These are phyloP conservation scores for Orbilia brochopaga DNA, from an alignment of 2,329 filamentous ascomycete genomes.

Conservation along the genomic window DNA sequence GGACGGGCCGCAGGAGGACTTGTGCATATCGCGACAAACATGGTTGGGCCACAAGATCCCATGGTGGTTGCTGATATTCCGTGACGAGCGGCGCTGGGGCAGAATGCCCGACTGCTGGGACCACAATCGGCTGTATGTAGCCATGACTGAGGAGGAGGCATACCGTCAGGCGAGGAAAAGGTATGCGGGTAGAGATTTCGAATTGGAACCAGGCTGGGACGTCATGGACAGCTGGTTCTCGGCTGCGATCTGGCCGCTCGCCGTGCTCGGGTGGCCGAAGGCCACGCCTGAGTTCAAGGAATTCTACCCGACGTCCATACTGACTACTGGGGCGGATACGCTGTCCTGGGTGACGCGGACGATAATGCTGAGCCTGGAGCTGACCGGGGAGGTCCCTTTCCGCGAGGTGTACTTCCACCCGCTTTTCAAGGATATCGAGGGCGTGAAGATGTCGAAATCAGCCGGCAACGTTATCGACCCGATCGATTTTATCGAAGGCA, in stretches of 20 bases:
- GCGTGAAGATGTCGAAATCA: conserved; percentile 55
- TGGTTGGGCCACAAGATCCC: conserved; percentile 55
- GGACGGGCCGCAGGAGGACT: conserved; percentile 53
- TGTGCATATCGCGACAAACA: conserved; percentile 54
- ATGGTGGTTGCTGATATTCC: conserved; percentile 50
- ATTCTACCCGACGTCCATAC: conserved; percentile 52
- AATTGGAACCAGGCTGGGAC: conserved; percentile 52
- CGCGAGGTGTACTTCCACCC: conserved; percentile 53
- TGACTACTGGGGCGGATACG: conserved; percentile 54
- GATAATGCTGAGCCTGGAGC: conserved; percentile 53
- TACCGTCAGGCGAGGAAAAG: not conserved
- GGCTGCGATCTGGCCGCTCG: conserved; percentile 53
- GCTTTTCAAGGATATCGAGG: conserved; percentile 51
- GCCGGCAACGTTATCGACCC: conserved; percentile 54
- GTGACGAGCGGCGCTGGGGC: conserved; percentile 12
- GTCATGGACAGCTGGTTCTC: conserved; percentile 55
- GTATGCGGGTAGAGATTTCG: conserved; percentile 6
- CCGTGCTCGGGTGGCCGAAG: conserved; percentile 52
- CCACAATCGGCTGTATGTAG: conserved; percentile 51
- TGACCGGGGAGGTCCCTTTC: conserved; percentile 53
- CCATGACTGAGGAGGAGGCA: conserved; percentile 49
- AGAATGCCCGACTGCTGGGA: conserved; percentile 6
- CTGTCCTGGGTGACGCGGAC: conserved; percentile 54
- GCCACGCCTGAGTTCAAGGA: conserved; percentile 32
- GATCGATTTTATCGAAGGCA: conserved; percentile 52